These are phyloP conservation scores for Marvania coccoides DNA, from an alignment of 139 green algal genomes.

Conservation along the genomic window DNA sequence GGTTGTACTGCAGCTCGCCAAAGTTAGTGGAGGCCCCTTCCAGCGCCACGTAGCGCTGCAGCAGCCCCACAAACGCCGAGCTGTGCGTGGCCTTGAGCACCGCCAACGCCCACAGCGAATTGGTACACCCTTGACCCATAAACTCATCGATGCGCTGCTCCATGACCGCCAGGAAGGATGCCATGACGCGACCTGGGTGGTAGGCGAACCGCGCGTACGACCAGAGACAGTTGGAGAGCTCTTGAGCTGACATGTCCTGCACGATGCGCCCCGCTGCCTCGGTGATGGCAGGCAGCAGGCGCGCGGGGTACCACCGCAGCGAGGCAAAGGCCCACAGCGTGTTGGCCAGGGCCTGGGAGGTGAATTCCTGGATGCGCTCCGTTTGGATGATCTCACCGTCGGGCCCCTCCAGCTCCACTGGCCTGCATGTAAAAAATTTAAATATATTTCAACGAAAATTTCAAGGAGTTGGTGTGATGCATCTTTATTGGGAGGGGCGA, in stretches of 20 bases:
- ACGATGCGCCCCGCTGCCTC: slow-evolving; percentile 6
- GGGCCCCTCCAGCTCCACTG: too few species aligned
- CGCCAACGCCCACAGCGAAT: slow-evolving; percentile 36
- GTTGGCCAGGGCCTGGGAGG: slow-evolving; percentile 35
- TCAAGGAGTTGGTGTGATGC: not conserved
- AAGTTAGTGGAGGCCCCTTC: not conserved
- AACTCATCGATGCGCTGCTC: slow-evolving; percentile 9
- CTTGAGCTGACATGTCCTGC: slow-evolving; percentile 17
- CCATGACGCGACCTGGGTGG: slow-evolving; percentile 36
- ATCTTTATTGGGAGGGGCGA: not conserved
- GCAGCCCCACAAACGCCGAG: slow-evolving; percentile 22
- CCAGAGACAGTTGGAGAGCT: slow-evolving; percentile 36
- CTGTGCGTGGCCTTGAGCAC: slow-evolving; percentile 28
- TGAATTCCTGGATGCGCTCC: not conserved
- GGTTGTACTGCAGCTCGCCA: slow-evolving; percentile 27
- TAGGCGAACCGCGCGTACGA: slow-evolving; percentile 23
- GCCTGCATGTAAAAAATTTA: not conserved
- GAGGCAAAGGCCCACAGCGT: slow-evolving; percentile 31
- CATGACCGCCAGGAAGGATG: slow-evolving; percentile 9
- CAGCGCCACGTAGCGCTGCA: slow-evolving; percentile 23
- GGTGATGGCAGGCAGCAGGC: slow-evolving; percentile 18
- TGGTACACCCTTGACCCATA: slow-evolving; percentile 23
- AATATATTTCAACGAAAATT: not conserved
- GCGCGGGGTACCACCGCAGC: slow-evolving; percentile 35
- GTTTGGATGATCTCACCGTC: not conserved